Conservation (phyloP, 768 basidiomycete genomes). For the Lentinula boryana region DNA sequence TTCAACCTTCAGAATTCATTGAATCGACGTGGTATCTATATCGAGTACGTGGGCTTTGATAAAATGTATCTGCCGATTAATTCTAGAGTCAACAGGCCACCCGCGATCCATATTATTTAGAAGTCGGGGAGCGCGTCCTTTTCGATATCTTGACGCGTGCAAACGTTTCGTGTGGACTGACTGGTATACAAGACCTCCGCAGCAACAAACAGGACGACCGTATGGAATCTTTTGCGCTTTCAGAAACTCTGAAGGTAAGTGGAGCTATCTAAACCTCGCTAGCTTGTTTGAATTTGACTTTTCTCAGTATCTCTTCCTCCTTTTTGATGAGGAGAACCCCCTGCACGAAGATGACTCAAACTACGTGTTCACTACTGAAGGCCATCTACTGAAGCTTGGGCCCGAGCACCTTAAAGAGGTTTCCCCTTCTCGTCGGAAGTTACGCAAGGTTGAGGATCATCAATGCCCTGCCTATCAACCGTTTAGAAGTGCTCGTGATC, state of each 20-base stretch:
- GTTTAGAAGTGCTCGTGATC: slow-evolving; percentile 26
- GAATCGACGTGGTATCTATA: slow-evolving; percentile 98
- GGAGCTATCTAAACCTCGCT: neutral
- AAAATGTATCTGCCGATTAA: slow-evolving; percentile 9
- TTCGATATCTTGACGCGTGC: slow-evolving; percentile 68
- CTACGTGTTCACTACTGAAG: slow-evolving; percentile 93
- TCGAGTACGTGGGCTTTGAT: slow-evolving; percentile 41
- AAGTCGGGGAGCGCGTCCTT: slow-evolving; percentile 82
- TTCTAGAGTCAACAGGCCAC: slow-evolving; percentile 58
- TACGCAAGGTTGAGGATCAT: slow-evolving; percentile 57
- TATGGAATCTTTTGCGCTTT: slow-evolving; percentile 96
- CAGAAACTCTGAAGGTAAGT: slow-evolving; percentile 82
- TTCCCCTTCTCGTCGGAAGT: slow-evolving; percentile 51
- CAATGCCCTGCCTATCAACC: slow-evolving; percentile 72
- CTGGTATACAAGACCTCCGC: slow-evolving; percentile 74
- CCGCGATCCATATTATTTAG: slow-evolving; percentile 85
- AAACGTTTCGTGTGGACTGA: slow-evolving; percentile 82
- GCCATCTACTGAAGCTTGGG: slow-evolving; percentile 76
- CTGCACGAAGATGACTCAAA: slow-evolving; percentile 75
- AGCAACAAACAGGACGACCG: slow-evolving; percentile 80
- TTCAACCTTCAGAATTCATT: slow-evolving; percentile 61
- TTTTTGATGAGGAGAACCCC: slow-evolving; percentile 83
- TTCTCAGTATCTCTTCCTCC: slow-evolving; percentile 79
- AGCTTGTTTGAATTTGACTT: neutral
- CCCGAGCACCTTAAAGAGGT: slow-evolving; percentile 45